phyloP scores from a whole-genome alignment of 805 yeast species.

The Wickerhamiella qilinensis region DNA sequence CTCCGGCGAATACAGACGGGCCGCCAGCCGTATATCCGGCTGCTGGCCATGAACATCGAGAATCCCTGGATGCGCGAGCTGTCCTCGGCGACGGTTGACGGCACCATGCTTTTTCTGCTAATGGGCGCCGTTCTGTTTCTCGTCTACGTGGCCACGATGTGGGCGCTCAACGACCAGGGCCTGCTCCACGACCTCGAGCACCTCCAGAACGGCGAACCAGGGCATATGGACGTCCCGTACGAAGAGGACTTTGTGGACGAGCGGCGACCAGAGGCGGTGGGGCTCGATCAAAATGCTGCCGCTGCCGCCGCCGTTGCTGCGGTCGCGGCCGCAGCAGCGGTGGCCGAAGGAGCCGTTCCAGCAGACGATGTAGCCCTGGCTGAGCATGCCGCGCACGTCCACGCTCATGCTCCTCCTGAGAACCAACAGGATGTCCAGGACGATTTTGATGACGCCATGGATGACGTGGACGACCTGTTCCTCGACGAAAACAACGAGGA shows the following conservation, averaged over 20 bases:
- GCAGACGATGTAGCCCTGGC: not conserved
- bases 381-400: not conserved
- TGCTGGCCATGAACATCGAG: not conserved
- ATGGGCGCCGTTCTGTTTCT: slow-evolving; percentile 2
- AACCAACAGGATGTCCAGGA: not conserved
- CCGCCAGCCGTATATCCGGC: not conserved
- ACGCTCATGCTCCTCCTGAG: not conserved
- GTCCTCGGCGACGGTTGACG: slow-evolving; percentile 7
- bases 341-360: not conserved
- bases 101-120: slow-evolving; percentile 3
- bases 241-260: not conserved
- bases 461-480: slow-evolving; percentile 4
- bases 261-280: not conserved
- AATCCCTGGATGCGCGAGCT: not conserved
- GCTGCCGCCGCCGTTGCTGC: not conserved
- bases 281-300: not conserved
- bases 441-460: not conserved
- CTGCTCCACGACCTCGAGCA: slow-evolving; percentile 13
- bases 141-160: slow-evolving; percentile 5
- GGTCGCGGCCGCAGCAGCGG: not conserved
- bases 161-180: slow-evolving; percentile 9
- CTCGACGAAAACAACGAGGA: not conserved
- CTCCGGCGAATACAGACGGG: not conserved
- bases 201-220: slow-evolving; percentile 9
- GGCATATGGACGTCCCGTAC: slow-evolving; percentile 8